phyloP scores from a whole-genome alignment of 306 rosid species.

The Fagus crenata region DNA sequence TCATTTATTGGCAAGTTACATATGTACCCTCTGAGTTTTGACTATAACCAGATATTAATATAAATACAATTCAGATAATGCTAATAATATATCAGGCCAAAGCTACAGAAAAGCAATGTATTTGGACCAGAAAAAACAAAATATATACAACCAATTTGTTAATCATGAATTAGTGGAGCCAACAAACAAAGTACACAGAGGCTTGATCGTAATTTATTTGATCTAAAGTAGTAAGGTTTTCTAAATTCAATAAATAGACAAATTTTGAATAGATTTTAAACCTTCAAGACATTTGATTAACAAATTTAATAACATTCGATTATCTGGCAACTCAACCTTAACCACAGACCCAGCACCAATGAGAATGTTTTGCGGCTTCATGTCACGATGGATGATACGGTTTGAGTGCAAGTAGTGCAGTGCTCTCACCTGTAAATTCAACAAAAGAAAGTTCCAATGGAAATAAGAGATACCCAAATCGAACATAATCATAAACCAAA shows the following conservation, averaged over 20 bases:
- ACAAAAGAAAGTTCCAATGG: conserved; percentile 11
- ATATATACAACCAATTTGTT: neutral
- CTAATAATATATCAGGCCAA: neutral
- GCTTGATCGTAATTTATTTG: neutral
- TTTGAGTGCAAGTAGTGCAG: conserved; percentile 93
- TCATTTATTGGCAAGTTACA: neutral
- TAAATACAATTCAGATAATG: neutral
- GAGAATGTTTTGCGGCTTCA: conserved; percentile 99
- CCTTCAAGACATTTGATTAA: neutral
- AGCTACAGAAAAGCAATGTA: neutral
- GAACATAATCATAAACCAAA: conserved; percentile 6
- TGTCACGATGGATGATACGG: conserved; percentile 94
- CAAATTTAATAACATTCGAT: neutral
- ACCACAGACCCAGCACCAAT: conserved; percentile 94
- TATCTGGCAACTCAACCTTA: conserved; percentile 55
- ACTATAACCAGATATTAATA: neutral
- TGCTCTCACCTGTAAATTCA: conserved; percentile 72
- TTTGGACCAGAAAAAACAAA: neutral
- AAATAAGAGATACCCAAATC: neutral
- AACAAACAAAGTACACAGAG: neutral
- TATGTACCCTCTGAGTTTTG: neutral
- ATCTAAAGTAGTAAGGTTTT: neutral
- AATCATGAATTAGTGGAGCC: neutral
- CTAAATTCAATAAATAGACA: neutral
- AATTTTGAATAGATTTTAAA: neutral